A percentile compares a stretch with the other conserved stretches of the same genome.
Evolutionary conservation across 2,329 filamentous ascomycete species (phyloP).

Genomic region (Cladosporium sphaerospermum): DNA sequence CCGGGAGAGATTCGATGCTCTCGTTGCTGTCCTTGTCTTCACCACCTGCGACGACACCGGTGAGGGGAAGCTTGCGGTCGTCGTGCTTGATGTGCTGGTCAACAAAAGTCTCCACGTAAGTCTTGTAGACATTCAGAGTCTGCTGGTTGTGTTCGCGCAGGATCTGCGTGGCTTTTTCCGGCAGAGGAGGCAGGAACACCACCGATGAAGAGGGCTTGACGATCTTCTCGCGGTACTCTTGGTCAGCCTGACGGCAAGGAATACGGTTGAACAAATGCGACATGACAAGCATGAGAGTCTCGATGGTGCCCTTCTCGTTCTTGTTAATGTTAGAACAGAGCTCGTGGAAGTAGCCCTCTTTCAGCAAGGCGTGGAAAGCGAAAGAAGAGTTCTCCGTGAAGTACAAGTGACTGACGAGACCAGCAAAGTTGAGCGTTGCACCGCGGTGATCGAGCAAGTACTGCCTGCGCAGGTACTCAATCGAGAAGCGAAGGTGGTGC

Average conservation of each 20-base stretch:
- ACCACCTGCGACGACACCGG: slow-evolving; percentile 42
- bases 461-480: slow-evolving; percentile 69
- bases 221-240: slow-evolving; percentile 44
- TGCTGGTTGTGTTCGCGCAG: slow-evolving; percentile 58
- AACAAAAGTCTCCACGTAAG: slow-evolving; percentile 64
- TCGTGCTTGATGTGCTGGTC: slow-evolving; percentile 53
- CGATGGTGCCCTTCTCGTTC: slow-evolving; percentile 45
- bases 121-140: slow-evolving; percentile 59
- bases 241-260: slow-evolving; percentile 42
- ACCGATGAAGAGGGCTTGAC: slow-evolving; percentile 56
- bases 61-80: slow-evolving; percentile 56
- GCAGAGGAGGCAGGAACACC: slow-evolving; percentile 60
- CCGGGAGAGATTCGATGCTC: slow-evolving; percentile 27
- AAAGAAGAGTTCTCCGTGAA: slow-evolving; percentile 71
- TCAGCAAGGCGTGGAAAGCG: slow-evolving; percentile 68
- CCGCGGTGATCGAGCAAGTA: slow-evolving; percentile 57
- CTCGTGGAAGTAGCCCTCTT: slow-evolving; percentile 61
- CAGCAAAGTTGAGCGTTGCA: slow-evolving; percentile 64
- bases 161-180: slow-evolving; percentile 49
- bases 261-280: slow-evolving; percentile 64
- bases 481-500: slow-evolving; percentile 73
- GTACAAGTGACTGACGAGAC: slow-evolving; percentile 65
- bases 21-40: slow-evolving; percentile 21
- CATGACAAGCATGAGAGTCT: slow-evolving; percentile 62
- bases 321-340: slow-evolving; percentile 54